Percentiles rank a stretch among this genome's conserved stretches.
Conservation (phyloP, 164 flowering plant genomes). For the Buxus sempervirens region DNA sequence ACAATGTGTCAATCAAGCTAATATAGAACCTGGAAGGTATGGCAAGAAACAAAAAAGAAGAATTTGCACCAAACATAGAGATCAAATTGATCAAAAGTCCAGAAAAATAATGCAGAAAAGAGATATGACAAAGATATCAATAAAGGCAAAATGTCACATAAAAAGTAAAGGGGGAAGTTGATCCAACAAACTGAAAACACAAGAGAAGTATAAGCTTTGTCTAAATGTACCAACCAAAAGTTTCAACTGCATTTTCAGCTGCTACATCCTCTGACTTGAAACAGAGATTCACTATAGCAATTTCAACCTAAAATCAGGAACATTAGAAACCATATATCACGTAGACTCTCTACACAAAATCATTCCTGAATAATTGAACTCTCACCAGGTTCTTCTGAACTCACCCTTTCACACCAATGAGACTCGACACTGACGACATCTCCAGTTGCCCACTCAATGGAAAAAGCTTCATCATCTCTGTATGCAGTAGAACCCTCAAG, state of each 20-base stretch:
- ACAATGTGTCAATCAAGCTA: too few species aligned
- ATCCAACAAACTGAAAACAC: not conserved
- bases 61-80: not conserved
- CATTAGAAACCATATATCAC: conserved; percentile 3
- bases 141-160: not conserved
- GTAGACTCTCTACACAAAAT: not conserved
- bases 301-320: conserved; percentile 36
- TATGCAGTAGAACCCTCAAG: conserved; percentile 21
- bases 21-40: not conserved
- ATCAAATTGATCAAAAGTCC: not conserved
- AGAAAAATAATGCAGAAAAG: not conserved
- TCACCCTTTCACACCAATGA: conserved; percentile 45
- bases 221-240: conserved; percentile 34
- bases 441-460: conserved; percentile 27
- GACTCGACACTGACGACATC: conserved; percentile 35
- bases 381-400: conserved; percentile 17
- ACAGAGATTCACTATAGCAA: conserved; percentile 38
- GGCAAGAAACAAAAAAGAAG: not conserved
- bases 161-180: not conserved
- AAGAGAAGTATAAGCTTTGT: not conserved
- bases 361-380: not conserved
- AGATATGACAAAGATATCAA: not conserved
- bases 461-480: conserved; percentile 14
- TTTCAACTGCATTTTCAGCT: conserved; percentile 16
- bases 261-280: conserved; percentile 30